phyloP scores from a whole-genome alignment of 2,329 filamentous ascomycete genomes.

The Exophiala calicioides region DNA sequence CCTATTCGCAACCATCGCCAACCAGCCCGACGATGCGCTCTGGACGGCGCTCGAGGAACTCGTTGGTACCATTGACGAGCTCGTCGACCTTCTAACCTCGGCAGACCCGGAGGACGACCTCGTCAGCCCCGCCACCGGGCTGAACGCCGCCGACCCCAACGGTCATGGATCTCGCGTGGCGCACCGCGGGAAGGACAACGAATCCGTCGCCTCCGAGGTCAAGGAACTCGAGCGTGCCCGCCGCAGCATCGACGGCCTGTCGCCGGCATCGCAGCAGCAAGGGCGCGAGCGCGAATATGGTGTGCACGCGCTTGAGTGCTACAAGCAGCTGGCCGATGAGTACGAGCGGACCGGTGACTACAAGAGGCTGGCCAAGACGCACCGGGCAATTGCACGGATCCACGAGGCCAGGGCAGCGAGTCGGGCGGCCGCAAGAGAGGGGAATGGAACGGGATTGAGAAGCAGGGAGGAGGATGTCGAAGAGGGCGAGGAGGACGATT shows the following conservation, averaged over 20 bases:
- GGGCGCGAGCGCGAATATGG: slow-evolving; percentile 37
- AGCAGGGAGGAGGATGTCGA: slow-evolving; percentile 20
- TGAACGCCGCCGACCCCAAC: background rate
- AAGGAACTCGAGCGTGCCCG: slow-evolving; percentile 27
- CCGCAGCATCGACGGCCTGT: slow-evolving; percentile 29
- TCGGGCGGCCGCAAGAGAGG: slow-evolving; percentile 8
- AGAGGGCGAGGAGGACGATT: slow-evolving; percentile 19
- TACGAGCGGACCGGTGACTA: slow-evolving; percentile 91
- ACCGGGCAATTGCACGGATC: slow-evolving; percentile 87
- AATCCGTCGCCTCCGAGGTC: slow-evolving; percentile 22
- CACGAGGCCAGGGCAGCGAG: slow-evolving; percentile 61
- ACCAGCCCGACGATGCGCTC: slow-evolving; percentile 69
- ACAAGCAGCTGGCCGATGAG: slow-evolving; percentile 86
- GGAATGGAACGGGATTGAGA: slow-evolving; percentile 17
- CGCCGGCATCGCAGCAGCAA: slow-evolving; percentile 20
- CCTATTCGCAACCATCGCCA: slow-evolving; percentile 71
- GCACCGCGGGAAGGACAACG: slow-evolving; percentile 13
- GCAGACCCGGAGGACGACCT: slow-evolving; percentile 67
- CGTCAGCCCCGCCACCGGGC: background rate
- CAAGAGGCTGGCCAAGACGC: slow-evolving; percentile 81
- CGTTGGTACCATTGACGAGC: slow-evolving; percentile 81
- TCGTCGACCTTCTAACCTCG: slow-evolving; percentile 85
- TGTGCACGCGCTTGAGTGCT: slow-evolving; percentile 64
- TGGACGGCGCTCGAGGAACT: slow-evolving; percentile 75
- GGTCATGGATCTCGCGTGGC: slow-evolving; percentile 5